phyloP scores from a whole-genome alignment of 225 moss, liverwort and hornwort genomes.

The Pseudisothecium myosuroides region DNA sequence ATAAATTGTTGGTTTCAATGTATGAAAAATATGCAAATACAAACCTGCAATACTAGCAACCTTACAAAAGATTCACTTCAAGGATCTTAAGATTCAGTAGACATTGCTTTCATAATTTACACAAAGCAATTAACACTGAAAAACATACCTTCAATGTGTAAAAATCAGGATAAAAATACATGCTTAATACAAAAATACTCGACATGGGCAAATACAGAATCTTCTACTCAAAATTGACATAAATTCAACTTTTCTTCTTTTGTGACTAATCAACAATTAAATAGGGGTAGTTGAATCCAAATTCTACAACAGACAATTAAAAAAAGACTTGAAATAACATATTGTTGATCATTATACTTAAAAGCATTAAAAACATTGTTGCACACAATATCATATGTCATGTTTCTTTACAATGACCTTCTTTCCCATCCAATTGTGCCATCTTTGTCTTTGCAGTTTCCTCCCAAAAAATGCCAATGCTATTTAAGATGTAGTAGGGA shows the following conservation, averaged over 20 bases:
- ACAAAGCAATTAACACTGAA: background rate
- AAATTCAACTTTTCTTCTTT: background rate
- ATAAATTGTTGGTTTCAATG: background rate
- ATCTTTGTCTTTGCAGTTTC: background rate
- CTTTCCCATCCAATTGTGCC: too few relatives aligned
- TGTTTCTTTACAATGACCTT: accelerated
- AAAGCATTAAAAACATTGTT: background rate
- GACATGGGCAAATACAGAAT: accelerated
- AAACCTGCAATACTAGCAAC: background rate
- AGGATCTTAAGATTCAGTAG: background rate
- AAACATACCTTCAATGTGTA: background rate
- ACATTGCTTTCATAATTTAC: background rate
- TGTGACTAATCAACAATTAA: background rate
- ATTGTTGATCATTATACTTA: background rate
- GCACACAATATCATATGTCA: background rate
- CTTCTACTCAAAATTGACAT: background rate
- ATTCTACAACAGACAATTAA: background rate
- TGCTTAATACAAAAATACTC: background rate
- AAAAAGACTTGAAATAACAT: accelerated
- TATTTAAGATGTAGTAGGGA: accelerated
- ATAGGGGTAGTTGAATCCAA: too few relatives aligned
- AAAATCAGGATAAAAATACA: too few relatives aligned
- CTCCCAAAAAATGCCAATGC: accelerated
- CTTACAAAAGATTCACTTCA: background rate
- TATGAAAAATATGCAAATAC: too few relatives aligned